Conservation (phyloP, 2,329 filamentous ascomycete species). For the Cladobotryum protrusum region DNA sequence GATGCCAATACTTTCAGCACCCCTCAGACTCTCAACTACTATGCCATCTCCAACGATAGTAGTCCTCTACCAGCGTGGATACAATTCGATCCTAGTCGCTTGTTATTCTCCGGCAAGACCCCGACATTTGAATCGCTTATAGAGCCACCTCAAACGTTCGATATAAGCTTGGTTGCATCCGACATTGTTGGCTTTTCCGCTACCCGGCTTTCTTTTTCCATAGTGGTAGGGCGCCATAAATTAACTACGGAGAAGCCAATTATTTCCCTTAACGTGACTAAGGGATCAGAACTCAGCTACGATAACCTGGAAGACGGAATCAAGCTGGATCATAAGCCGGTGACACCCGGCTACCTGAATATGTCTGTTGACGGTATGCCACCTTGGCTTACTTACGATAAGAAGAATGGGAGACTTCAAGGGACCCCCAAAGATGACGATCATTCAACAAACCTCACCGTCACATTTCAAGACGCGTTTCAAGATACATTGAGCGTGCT, state of each 20-base stretch:
- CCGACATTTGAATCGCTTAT: slow-evolving; percentile 58
- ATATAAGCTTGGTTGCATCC: slow-evolving; percentile 68
- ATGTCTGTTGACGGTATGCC: slow-evolving; percentile 51
- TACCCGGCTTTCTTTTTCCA: slow-evolving; percentile 57
- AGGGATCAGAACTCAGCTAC: slow-evolving; percentile 47
- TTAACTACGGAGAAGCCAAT: slow-evolving; percentile 56
- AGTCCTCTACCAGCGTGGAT: slow-evolving; percentile 85
- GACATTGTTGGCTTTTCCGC: slow-evolving; percentile 74
- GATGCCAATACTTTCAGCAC: slow-evolving; percentile 57
- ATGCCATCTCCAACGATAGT: slow-evolving; percentile 68
- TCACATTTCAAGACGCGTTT: slow-evolving; percentile 54
- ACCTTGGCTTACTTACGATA: slow-evolving; percentile 63
- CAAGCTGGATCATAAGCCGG: slow-evolving; percentile 49
- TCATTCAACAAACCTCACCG: slow-evolving; percentile 54
- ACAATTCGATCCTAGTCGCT: slow-evolving; percentile 55
- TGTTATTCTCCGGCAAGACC: slow-evolving; percentile 66
- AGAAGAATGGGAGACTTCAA: slow-evolving; percentile 51
- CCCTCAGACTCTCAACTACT: slow-evolving; percentile 56
- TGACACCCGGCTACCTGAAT: slow-evolving; percentile 45
- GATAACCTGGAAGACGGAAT: slow-evolving; percentile 45
- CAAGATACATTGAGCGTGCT: slow-evolving; percentile 54
- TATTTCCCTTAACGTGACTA: slow-evolving; percentile 52
- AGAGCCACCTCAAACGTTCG: slow-evolving; percentile 65
- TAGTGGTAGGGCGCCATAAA: slow-evolving; percentile 65
- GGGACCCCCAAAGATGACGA: slow-evolving; percentile 59